Percentiles rank a stretch among this genome's conserved stretches.
phyloP scores from a whole-genome alignment of 768 basidiomycete genomes.

The Coprinopsis strossmayeri region DNA sequence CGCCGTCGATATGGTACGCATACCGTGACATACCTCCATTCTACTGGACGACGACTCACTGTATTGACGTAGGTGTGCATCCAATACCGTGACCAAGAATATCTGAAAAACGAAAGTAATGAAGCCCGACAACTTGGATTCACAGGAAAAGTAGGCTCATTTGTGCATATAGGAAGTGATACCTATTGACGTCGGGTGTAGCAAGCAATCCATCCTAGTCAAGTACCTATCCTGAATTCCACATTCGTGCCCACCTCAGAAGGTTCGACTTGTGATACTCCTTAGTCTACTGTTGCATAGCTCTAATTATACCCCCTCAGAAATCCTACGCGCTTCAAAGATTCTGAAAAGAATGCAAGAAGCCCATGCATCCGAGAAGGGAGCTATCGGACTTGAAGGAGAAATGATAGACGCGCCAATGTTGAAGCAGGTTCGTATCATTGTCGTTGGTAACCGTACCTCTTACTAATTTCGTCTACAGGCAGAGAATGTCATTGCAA shows the following conservation, averaged over 20 bases:
- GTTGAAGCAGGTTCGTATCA: constrained; percentile 61
- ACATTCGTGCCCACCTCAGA: constrained; percentile 70
- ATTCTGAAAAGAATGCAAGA: constrained; percentile 62
- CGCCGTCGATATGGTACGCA: constrained; percentile 82
- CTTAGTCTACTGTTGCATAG: neutral
- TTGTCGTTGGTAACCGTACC: neutral
- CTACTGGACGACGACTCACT: neutral
- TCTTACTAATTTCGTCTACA: constrained; percentile 14
- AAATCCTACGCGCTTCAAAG: constrained; percentile 69
- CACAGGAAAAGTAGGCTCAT: constrained; percentile 67
- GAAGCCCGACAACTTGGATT: constrained; percentile 84
- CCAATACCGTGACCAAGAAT: constrained; percentile 69
- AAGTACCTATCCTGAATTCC: constrained; percentile 70
- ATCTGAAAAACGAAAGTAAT: constrained; percentile 64
- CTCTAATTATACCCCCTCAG: constrained; percentile 27
- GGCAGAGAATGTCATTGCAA: constrained; percentile 42
- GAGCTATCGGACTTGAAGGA: constrained; percentile 73
- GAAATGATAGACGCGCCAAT: constrained; percentile 93
- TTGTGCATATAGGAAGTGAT: neutral
- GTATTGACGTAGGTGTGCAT: constrained; percentile 64
- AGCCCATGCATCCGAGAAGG: constrained; percentile 45
- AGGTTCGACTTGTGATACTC: constrained; percentile 34
- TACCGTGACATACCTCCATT: neutral
- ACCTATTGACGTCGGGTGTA: constrained; percentile 19
- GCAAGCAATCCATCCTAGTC: constrained; percentile 94